Percentiles rank a stretch among this genome's conserved stretches.
These are phyloP conservation scores for Ehretia macrophylla DNA, from an alignment of 257 asterid species.

Conservation along the genomic window DNA sequence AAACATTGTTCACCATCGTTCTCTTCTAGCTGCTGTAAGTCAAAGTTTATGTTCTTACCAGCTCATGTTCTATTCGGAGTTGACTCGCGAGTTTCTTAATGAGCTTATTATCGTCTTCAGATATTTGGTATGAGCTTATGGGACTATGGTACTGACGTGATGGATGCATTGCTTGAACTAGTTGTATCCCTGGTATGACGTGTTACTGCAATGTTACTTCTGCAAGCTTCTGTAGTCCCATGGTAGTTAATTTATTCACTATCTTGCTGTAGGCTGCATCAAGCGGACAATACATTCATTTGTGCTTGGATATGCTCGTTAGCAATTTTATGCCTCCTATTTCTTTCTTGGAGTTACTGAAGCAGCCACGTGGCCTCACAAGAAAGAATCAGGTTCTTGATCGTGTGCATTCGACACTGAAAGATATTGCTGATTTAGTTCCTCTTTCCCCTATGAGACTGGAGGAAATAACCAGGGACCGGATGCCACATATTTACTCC, in stretches of 20 bases:
- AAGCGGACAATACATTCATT: conserved; percentile 60
- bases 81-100: conserved; percentile 5
- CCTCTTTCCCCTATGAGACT: conserved; percentile 80
- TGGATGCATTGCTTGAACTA: conserved; percentile 76
- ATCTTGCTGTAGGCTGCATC: conserved; percentile 60
- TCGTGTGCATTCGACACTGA: conserved; percentile 69
- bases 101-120: conserved; percentile 34
- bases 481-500: conserved; percentile 50
- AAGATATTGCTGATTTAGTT: conserved; percentile 55
- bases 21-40: conserved; percentile 75
- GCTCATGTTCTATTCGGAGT: conserved; percentile 1
- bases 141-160: conserved; percentile 74
- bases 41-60: background rate
- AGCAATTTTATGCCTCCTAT: conserved; percentile 71
- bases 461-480: conserved; percentile 51
- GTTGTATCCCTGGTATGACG: conserved; percentile 61
- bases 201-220: conserved; percentile 5
- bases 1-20: conserved; percentile 54
- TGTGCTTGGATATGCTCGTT: conserved; percentile 84
- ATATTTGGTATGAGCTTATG: conserved; percentile 72
- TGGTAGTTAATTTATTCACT: background rate
- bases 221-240: conserved; percentile 6
- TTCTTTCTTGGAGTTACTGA: conserved; percentile 39
- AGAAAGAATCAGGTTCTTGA: conserved; percentile 75
- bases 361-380: conserved; percentile 52